These are phyloP conservation scores for Ophiostoma himal-ulmi DNA, from an alignment of 2,329 filamentous ascomycete species.

Conservation along the genomic window DNA sequence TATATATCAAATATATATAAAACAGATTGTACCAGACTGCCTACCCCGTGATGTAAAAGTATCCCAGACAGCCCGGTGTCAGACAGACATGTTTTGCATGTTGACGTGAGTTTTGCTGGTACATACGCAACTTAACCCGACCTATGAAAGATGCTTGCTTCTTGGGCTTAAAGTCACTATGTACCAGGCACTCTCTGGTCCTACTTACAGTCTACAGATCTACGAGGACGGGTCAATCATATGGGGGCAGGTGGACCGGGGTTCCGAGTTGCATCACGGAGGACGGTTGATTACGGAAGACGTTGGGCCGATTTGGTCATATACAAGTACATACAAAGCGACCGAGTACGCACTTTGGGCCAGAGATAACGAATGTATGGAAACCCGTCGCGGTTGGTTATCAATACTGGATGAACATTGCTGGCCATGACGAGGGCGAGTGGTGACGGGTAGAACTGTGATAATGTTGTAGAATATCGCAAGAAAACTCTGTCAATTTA, in stretches of 20 bases:
- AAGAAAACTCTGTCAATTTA: neutral
- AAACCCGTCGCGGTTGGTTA: neutral
- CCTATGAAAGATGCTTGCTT: neutral
- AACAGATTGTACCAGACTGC: neutral
- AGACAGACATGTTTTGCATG: neutral
- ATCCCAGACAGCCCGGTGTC: neutral
- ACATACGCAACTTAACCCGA: neutral
- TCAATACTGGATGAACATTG: neutral
- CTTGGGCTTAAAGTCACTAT: neutral
- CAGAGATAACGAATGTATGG: neutral
- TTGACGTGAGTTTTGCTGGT: neutral
- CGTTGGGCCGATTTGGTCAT: neutral
- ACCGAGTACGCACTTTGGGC: neutral
- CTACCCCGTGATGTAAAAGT: neutral
- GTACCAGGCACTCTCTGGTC: too few species aligned
- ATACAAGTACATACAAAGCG: neutral
- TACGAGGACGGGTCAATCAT: conserved; percentile 14
- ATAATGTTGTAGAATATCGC: neutral
- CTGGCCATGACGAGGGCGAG: neutral
- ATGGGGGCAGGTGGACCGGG: conserved; percentile 10
- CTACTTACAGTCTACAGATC: neutral
- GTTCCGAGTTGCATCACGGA: conserved; percentile 2
- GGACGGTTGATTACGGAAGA: conserved; percentile 3
- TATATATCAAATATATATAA: neutral
- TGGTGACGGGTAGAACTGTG: neutral